A percentile compares a stretch with the other conserved stretches of the same genome.
phyloP scores from a whole-genome alignment of 1,284 basidiomycete genomes.

The Leccinum griseonigrum region DNA sequence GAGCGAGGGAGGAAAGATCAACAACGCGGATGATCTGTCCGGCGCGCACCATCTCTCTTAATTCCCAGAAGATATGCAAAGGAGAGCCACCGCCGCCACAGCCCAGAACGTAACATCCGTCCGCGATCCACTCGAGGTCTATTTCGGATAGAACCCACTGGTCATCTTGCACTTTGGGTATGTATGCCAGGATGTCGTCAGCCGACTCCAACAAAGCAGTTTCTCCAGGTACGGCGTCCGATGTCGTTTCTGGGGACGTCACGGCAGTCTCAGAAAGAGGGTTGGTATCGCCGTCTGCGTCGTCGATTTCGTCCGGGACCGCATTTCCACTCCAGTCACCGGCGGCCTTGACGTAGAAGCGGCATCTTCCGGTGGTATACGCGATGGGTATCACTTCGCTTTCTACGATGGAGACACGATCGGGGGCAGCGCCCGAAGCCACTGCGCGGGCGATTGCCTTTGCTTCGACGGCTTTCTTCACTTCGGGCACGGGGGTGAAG shows the following conservation, averaged over 20 bases:
- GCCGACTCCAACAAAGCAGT: conserved; percentile 11
- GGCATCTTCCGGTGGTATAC: conserved; percentile 34
- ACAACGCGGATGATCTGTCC: conserved; percentile 45
- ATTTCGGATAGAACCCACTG: conserved; percentile 42
- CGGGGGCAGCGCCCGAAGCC: conserved; percentile 39
- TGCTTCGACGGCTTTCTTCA: conserved; percentile 40
- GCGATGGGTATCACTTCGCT: conserved; percentile 38
- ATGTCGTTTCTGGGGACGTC: not conserved
- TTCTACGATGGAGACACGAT: conserved; percentile 36
- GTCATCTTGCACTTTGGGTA: conserved; percentile 31
- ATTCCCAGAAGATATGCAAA: conserved; percentile 44
- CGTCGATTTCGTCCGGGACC: conserved; percentile 26
- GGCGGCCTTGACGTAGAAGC: conserved; percentile 53
- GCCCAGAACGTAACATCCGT: conserved; percentile 53
- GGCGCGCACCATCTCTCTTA: conserved; percentile 46
- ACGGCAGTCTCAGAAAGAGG: conserved; percentile 11
- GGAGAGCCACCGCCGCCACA: conserved; percentile 55
- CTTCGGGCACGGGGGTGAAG: conserved; percentile 40
- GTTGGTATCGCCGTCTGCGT: conserved; percentile 3
- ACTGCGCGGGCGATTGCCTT: conserved; percentile 41
- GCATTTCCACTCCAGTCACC: conserved; percentile 42
- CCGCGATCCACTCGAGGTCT: conserved; percentile 50
- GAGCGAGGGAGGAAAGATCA: conserved; percentile 25
- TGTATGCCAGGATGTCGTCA: conserved; percentile 32
- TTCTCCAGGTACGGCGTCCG: conserved; percentile 2